Base-by-base conservation (phyloP, 2,329 filamentous ascomycete genomes). In the Aspergillus glaucus region DNA sequence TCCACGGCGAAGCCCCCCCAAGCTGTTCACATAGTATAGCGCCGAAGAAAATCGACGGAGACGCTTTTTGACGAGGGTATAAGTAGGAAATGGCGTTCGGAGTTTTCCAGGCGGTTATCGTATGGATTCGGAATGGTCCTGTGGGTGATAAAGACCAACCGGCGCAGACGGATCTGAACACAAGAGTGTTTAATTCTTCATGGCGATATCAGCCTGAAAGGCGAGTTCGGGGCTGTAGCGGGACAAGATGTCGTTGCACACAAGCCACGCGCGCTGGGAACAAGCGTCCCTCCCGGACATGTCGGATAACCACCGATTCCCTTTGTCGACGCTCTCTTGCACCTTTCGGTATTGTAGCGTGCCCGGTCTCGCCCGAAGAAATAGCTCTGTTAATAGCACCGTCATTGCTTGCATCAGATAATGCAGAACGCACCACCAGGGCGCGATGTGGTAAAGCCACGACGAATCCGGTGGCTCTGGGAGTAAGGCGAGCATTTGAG, bases 391-490 rank as follows among this genome's bases (percentile, higher is more conserved):
- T 45, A 71, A 58, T 19, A 71, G 57, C 4, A 73, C 60, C 2
- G 64, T 62, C 2, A 59, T 62, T 10, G 68, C 57, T 52, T 74
- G 71, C 52, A 72, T 68, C 14, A 73, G 50, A 50, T 66, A 68
- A 47, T 73, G 69, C 26, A 73, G 54, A 15, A 70, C 54, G 50
- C 59, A 67, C 65, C 67, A 72, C 70, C 70, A 74, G 15, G 69
- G 67, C 1, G 62, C 59, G 6, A 64, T 51, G 14, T 54, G 54
- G 42, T 64, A 62, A 4, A 71, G 46, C 42, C 62, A 64, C 4
- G 58, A 51, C 4, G 59, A 46, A 43, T 67, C 61, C 2, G 65
- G 63, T 28, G 58, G 52, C 14, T 67, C 61, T 3, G 70, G 69
- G 6, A 74, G 61, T 6, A 72, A 50, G 5, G 58, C 55, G 5